Base-by-base conservation (phyloP, 2,329 filamentous ascomycete genomes). In the Ambrosiella beaveri region DNA sequence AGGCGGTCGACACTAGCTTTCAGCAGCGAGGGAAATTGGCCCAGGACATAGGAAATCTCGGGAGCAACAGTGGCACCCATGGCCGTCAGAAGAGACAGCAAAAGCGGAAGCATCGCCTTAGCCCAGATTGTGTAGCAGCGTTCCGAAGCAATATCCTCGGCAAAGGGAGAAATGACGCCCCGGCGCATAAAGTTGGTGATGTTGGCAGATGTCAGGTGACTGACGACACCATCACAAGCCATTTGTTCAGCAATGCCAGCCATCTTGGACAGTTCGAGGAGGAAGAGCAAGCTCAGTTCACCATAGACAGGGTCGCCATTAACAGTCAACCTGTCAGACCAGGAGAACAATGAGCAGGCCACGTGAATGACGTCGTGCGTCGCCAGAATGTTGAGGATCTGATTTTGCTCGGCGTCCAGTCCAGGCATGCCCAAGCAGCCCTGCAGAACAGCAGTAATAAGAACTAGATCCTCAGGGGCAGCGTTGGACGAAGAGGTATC, bases 111-210 rank as follows among this genome's bases (percentile, higher is more conserved):
- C 59, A 97, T 79, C 1, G 88, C 93, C 63, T 87, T 85, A 17
- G 82, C 81, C 93, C 93, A 98, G 65, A 97, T 90, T 56, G 79
- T 79, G 71, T 95, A 95, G 66, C 95, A 82, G 35, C 91, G 82
- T 62, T 82, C 80, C 0, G 79, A 71, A 1, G 84, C 76, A 2
- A 80, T 75, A 12, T 79, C 80, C 5, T 86, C 79, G 50, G 93
- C 85, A 62, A 94, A 89, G 0, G 90, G 89, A 2, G 85, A 86
- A 59, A 89, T 84, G 53, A 78, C 78, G 6, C 74, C 69, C 53
- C 84, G 82, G 8, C 86, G 82, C 68, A 95, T 84, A 67, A 86
- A 84, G 58, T 82, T 82, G 7, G 86, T 85, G 17, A 97, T 73
- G 61, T 85, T 90, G 55, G 89, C 87, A 1, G 85, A 85, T 17